phyloP scores from a whole-genome alignment of 805 yeast species.

The Candida vaughaniae region DNA sequence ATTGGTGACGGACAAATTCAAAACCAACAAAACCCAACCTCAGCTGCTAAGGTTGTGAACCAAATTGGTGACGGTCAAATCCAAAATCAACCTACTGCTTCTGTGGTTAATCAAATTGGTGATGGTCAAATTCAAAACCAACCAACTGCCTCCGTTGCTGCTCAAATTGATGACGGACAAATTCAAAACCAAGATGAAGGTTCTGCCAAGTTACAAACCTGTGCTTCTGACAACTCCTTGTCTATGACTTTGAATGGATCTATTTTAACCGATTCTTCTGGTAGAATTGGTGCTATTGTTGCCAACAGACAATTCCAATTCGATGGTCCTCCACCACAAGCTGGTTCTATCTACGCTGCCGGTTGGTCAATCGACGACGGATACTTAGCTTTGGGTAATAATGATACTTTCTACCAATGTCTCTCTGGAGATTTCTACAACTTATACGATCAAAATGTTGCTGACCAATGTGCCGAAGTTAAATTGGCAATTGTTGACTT shows the following conservation, averaged over 20 bases:
- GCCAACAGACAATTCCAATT: constrained; percentile 79
- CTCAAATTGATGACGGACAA: constrained; percentile 36
- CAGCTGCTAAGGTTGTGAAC: constrained; percentile 16
- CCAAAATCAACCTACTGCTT: constrained; percentile 3
- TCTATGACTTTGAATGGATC: constrained; percentile 53
- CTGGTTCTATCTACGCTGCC: constrained; percentile 63
- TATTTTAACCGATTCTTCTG: constrained; percentile 54
- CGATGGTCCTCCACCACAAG: constrained; percentile 80
- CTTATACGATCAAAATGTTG: constrained; percentile 56
- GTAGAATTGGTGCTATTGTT: constrained; percentile 77
- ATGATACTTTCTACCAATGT: constrained; percentile 69
- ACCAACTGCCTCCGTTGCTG: constrained; percentile 13
- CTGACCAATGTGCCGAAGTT: constrained; percentile 35
- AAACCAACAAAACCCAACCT: constrained; percentile 29
- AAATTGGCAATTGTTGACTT: constrained; percentile 35
- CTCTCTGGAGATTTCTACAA: constrained; percentile 76
- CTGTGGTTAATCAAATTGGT: constrained; percentile 29
- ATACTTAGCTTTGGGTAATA: constrained; percentile 58
- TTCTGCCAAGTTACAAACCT: constrained; percentile 28
- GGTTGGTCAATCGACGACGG: constrained; percentile 51
- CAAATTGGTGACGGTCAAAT: constrained; percentile 30
- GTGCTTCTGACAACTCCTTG: constrained; percentile 50
- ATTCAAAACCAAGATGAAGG: constrained; percentile 41
- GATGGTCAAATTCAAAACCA: constrained; percentile 51
- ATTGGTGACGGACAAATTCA: constrained; percentile 44